Percentiles rank a stretch among this genome's conserved stretches.
phyloP scores from a whole-genome alignment of 805 yeast genomes.

The Cephaloascus fragrans region DNA sequence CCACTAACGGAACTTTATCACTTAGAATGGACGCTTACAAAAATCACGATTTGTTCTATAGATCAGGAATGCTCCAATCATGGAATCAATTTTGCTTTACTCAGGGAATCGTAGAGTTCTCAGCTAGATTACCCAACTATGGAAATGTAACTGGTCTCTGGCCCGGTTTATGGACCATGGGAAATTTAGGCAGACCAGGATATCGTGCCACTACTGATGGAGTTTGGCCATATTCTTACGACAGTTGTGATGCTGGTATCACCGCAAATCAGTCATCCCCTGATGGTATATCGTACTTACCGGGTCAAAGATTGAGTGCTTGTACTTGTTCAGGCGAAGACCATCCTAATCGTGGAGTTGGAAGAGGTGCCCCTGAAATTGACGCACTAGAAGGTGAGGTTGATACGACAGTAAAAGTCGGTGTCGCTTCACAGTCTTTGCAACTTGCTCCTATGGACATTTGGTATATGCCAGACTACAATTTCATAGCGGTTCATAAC shows the following conservation, averaged over 20 bases:
- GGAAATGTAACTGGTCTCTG: constrained; percentile 78
- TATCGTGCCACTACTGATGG: constrained; percentile 83
- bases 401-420: constrained; percentile 37
- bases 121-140: constrained; percentile 70
- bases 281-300: constrained; percentile 80
- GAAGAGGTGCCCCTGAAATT: constrained; percentile 95
- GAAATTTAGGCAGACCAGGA: constrained; percentile 90
- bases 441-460: constrained; percentile 92
- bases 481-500: constrained; percentile 67
- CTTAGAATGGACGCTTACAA: constrained; percentile 72
- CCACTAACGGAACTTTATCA: constrained; percentile 61
- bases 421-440: constrained; percentile 83
- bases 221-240: constrained; percentile 90
- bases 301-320: constrained; percentile 69
- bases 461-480: constrained; percentile 90
- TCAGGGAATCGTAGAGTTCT: constrained; percentile 70
- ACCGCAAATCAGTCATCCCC: constrained; percentile 87
- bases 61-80: constrained; percentile 86
- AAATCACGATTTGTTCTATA: constrained; percentile 70
- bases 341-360: constrained; percentile 81
- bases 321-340: constrained; percentile 80
- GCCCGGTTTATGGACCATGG: constrained; percentile 97
- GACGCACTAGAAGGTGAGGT: constrained; percentile 85
- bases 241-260: constrained; percentile 85
- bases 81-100: constrained; percentile 92